Evolutionary conservation across 2,329 filamentous ascomycete genomes (phyloP), one percentile per base, ranked within the genome.

Genomic region (Endocalyx cinctus): DNA sequence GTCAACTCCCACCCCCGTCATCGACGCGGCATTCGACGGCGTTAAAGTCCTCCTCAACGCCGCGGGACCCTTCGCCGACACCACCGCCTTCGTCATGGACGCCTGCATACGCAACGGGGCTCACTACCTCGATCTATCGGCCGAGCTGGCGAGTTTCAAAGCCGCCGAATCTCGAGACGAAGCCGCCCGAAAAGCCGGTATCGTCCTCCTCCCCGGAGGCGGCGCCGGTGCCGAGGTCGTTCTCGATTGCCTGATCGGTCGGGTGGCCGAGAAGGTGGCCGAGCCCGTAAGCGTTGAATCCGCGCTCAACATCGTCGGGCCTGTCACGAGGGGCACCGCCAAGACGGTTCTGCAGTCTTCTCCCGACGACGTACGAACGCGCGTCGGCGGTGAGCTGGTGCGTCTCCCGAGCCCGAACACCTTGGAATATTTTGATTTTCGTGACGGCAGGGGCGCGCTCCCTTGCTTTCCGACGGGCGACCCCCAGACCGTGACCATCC

Each of bases 41-140:
- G 16, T 34, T 4, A 8, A 17, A 5, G 39, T 49, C 5, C 30
- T 51, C 5, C 43, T 49, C 17, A 51, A 49, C 31, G 45, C 42
- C 27, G 46, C 46, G 7, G 46, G 46, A 2, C 45, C 48, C 5
- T 49, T 43, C 29, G 19, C 14, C 1, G 10, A 29, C 30, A 51
- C 48, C 3, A 38, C 45, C 1, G 27, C 27, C 11, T 38, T 37
- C 22, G 31, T 51, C 7, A 48, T 47, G 10, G 5, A 17, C n/a
- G 39, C 41, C 10, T 49, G 47, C 18, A 38, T 48, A 14, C 27
- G 37, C 15, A 36, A 35, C 20, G 31, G 35, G 2, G 32, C 40
- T 10, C 47, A 51, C 33, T 51, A 51, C 32, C 28, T 51, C 6
- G 47, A 49, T 16, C 15, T 46, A 10, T 36, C 47, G 1, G 47